Percentiles rank a stretch among this genome's conserved stretches.
Evolutionary conservation across 2,329 filamentous ascomycete species (phyloP).

Genomic region (Septoria petroselini): DNA sequence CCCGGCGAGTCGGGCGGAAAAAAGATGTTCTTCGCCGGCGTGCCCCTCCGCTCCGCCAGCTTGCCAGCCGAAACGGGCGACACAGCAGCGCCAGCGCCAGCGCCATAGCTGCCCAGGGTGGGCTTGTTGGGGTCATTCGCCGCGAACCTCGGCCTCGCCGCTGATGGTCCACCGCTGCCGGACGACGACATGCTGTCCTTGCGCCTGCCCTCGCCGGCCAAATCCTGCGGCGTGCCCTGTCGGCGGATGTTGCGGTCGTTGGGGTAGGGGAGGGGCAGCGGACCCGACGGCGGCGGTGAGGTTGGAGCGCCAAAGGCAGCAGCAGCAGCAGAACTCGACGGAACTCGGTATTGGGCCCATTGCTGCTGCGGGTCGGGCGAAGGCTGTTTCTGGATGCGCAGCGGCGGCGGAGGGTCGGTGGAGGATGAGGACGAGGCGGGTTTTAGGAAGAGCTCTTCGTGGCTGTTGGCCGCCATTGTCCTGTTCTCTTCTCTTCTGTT

Average conservation of each 20-base stretch:
- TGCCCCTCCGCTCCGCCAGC: constrained; percentile 77
- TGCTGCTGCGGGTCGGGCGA: constrained; percentile 32
- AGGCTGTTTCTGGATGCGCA: constrained; percentile 36
- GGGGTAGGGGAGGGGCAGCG: constrained; percentile 33
- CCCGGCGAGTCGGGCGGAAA: constrained; percentile 81
- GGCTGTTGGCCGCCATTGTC: constrained; percentile 15
- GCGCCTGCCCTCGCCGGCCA: constrained; percentile 31
- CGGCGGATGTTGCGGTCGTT: constrained; percentile 30
- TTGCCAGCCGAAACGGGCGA: constrained; percentile 40
- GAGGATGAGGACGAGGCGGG: constrained; percentile 16
- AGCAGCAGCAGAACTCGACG: constrained; percentile 27
- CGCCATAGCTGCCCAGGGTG: constrained; percentile 47
- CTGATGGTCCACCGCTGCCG: constrained; percentile 30
- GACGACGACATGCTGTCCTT: constrained; percentile 35
- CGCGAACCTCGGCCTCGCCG: constrained; percentile 44
- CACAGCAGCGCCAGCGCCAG: too few relatives aligned
- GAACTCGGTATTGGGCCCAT: constrained; percentile 37
- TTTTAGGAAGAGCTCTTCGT: constrained; percentile 28
- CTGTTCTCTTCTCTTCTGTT: not conserved
- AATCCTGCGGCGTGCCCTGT: constrained; percentile 30
- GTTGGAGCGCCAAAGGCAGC: constrained; percentile 35
- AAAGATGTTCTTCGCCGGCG: constrained; percentile 69
- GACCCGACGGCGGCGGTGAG: constrained; percentile 34
- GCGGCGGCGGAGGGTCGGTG: constrained; percentile 32
- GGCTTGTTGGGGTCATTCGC: constrained; percentile 50